A percentile compares a stretch with the other conserved stretches of the same genome.
These are phyloP conservation scores for Rhododendron griersonianum DNA, from an alignment of 148 eudicot genomes.

Conservation along the genomic window DNA sequence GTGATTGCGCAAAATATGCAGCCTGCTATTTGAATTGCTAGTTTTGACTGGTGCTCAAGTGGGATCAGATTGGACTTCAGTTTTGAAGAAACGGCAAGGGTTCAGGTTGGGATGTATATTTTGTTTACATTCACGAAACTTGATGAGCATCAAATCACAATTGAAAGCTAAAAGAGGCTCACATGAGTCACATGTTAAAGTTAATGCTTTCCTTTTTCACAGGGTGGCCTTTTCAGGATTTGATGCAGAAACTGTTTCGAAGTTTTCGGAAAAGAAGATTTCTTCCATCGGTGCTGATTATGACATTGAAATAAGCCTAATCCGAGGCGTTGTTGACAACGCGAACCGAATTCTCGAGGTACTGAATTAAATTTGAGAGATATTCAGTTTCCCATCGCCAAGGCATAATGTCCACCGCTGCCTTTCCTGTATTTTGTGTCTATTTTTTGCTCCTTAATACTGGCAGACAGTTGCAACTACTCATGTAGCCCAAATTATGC, in stretches of 20 bases:
- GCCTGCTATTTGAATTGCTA: slow-evolving; percentile 66
- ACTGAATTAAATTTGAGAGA: not conserved
- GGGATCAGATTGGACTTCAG: slow-evolving; percentile 87
- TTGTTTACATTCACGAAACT: not conserved
- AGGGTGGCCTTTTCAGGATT: slow-evolving; percentile 79
- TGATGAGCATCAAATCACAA: not conserved
- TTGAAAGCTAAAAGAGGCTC: not conserved
- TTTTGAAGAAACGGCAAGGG: slow-evolving; percentile 60
- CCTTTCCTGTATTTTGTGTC: not conserved
- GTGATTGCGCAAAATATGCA: slow-evolving; percentile 15
- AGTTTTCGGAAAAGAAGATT: slow-evolving; percentile 64
- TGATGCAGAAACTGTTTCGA: slow-evolving; percentile 70
- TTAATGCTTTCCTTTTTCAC: slow-evolving; percentile 7
- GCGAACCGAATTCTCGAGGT: slow-evolving; percentile 65
- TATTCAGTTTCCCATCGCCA: not conserved
- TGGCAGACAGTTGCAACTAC: not conserved
- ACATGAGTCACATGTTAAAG: not conserved
- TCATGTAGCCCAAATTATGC: not conserved
- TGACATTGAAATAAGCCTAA: slow-evolving; percentile 50
- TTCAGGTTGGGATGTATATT: slow-evolving; percentile 35
- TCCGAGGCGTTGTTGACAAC: slow-evolving; percentile 83
- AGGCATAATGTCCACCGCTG: not conserved
- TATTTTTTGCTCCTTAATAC: not conserved
- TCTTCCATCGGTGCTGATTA: slow-evolving; percentile 40
- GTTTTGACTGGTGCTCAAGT: slow-evolving; percentile 78